Evolutionary conservation across 2,329 filamentous ascomycete species (phyloP).

Genomic region (Clonostachys rhizophaga): DNA sequence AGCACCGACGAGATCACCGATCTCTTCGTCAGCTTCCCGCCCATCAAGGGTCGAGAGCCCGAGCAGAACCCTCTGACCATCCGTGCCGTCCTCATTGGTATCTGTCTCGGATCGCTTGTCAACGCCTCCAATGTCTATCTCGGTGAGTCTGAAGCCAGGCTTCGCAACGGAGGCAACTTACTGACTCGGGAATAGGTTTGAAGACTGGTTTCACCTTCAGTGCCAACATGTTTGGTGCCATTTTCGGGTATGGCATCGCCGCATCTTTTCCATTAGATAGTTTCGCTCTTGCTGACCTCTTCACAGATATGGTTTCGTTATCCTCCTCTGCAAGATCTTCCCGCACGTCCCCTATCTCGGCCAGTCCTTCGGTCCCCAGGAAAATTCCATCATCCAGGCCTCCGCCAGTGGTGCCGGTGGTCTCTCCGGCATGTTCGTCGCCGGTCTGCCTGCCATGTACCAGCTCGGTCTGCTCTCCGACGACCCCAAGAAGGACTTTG

Average conservation of each 20-base stretch:
- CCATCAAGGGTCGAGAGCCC: slow-evolving; percentile 31
- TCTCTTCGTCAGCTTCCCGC: slow-evolving; percentile 33
- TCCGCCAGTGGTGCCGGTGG: slow-evolving; percentile 55
- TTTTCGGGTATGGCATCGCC: slow-evolving; percentile 34
- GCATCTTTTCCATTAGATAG: no score
- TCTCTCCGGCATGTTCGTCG: slow-evolving; percentile 51
- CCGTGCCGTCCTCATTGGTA: slow-evolving; percentile 49
- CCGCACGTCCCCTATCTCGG: slow-evolving; percentile 47
- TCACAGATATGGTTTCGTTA: slow-evolving; percentile 44
- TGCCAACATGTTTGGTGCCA: slow-evolving; percentile 45
- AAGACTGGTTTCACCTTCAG: slow-evolving; percentile 47
- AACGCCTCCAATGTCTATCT: slow-evolving; percentile 61
- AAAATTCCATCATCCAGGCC: slow-evolving; percentile 59
- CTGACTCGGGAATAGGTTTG: slow-evolving; percentile 16
- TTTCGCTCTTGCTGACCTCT: no score
- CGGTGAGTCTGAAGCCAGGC: slow-evolving; percentile 24
- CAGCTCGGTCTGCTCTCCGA: slow-evolving; percentile 43
- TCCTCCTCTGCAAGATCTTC: slow-evolving; percentile 42
- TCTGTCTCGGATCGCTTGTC: slow-evolving; percentile 52
- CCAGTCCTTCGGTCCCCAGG: slow-evolving; percentile 51
- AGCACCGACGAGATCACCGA: slow-evolving; percentile 23
- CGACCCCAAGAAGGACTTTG: slow-evolving; percentile 49
- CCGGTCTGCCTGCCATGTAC: slow-evolving; percentile 57
- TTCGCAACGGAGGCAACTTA: slow-evolving; percentile 11
- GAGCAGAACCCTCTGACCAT: slow-evolving; percentile 46